A percentile compares a stretch with the other conserved stretches of the same genome.
These are phyloP conservation scores for Osmanthus fragrans DNA, from an alignment of 257 asterid species.

Conservation along the genomic window DNA sequence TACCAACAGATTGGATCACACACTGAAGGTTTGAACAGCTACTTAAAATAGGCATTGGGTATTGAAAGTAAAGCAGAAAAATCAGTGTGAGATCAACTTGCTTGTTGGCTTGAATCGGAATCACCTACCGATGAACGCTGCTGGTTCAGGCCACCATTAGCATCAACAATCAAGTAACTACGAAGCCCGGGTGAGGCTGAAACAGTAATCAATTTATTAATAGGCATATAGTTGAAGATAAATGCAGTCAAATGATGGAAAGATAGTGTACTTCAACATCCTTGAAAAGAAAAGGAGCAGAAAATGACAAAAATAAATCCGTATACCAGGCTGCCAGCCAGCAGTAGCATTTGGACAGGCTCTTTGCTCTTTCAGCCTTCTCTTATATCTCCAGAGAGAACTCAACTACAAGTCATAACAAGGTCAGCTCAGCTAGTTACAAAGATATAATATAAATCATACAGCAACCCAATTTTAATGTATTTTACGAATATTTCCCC, in stretches of 20 bases:
- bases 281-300: not conserved
- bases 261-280: not conserved
- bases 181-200: slow-evolving; percentile 41
- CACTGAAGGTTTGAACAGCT: not conserved
- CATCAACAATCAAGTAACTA: slow-evolving; percentile 65
- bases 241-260: not conserved
- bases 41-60: not conserved
- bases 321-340: slow-evolving; percentile 37
- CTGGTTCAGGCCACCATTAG: slow-evolving; percentile 94
- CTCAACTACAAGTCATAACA: slow-evolving; percentile 47
- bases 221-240: slow-evolving; percentile 4
- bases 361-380: slow-evolving; percentile 64
- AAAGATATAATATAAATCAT: slow-evolving; percentile 4
- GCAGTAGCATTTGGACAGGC: slow-evolving; percentile 47
- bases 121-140: slow-evolving; percentile 81
- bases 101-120: slow-evolving; percentile 4
- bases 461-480: slow-evolving; percentile 1
- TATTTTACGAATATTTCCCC: not conserved
- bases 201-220: slow-evolving; percentile 5
- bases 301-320: slow-evolving; percentile 1
- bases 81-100: not conserved
- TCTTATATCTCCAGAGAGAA: slow-evolving; percentile 73
- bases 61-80: not conserved
- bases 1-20: not conserved
- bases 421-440: slow-evolving; percentile 18